These are phyloP conservation scores for Inga leiocalycina DNA, from an alignment of 306 rosid species.

Conservation along the genomic window DNA sequence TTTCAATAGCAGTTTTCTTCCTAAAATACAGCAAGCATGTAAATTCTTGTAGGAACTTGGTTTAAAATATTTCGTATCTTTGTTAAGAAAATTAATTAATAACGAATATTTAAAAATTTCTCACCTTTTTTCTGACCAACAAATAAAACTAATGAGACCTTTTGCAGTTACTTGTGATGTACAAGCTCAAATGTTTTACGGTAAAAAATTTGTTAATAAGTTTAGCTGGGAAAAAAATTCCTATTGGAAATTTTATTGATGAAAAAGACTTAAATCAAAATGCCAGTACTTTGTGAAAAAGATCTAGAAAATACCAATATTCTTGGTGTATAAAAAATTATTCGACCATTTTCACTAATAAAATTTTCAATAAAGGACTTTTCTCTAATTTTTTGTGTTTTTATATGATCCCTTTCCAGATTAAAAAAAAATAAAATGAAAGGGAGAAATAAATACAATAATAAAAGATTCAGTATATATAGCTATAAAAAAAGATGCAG, in stretches of 20 bases:
- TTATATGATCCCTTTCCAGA: background rate
- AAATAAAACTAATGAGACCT: background rate
- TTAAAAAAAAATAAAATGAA: background rate
- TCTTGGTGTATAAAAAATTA: too few species aligned
- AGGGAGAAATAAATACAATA: background rate
- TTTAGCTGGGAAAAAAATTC: too few species aligned
- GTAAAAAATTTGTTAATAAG: background rate
- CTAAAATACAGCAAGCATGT: background rate
- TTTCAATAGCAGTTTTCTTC: background rate
- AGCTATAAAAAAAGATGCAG: background rate
- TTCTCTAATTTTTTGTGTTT: background rate
- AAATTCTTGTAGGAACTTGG: background rate
- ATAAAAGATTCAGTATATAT: background rate
- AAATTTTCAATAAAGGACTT: too few species aligned
- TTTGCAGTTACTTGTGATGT: background rate
- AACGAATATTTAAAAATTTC: background rate
- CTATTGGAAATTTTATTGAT: too few species aligned
- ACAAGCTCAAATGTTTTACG: background rate
- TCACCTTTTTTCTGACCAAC: background rate
- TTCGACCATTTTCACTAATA: too few species aligned
- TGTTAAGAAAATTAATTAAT: background rate
- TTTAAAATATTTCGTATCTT: background rate
- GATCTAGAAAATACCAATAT: too few species aligned
- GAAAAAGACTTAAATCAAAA: too few species aligned
- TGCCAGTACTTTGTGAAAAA: too few species aligned